These are phyloP conservation scores for Rhododendron kiyosumense DNA, from an alignment of 148 eudicot species.

Conservation along the genomic window DNA sequence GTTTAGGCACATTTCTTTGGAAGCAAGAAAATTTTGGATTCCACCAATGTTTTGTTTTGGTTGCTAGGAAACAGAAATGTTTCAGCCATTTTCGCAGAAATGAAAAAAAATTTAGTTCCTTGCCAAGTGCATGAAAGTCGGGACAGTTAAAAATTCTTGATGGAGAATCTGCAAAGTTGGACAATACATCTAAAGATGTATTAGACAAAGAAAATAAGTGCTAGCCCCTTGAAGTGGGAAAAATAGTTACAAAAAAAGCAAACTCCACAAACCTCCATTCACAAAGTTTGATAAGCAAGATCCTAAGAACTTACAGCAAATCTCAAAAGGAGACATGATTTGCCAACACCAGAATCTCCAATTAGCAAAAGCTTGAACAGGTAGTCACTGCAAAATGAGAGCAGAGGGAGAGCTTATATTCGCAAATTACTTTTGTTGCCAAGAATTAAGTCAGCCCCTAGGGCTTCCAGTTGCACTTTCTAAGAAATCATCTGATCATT, in stretches of 20 bases:
- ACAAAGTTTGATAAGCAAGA: neutral
- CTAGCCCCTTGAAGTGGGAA: neutral
- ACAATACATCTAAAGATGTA: neutral
- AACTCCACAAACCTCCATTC: neutral
- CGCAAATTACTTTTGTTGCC: neutral
- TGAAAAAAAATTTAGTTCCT: neutral
- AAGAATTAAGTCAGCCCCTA: neutral
- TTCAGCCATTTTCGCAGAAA: neutral
- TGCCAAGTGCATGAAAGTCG: neutral
- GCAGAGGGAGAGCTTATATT: neutral
- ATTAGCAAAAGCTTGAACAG: conserved; percentile 28
- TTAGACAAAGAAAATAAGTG: neutral
- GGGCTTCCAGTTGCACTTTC: neutral
- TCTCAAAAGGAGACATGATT: conserved; percentile 26
- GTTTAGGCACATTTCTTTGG: neutral
- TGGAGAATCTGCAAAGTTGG: neutral
- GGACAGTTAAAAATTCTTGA: neutral
- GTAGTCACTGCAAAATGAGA: conserved; percentile 21
- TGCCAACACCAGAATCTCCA: conserved; percentile 31
- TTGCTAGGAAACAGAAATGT: neutral
- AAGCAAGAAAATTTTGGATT: neutral
- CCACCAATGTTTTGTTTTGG: neutral
- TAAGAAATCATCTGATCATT: neutral
- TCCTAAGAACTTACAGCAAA: conserved; percentile 23
- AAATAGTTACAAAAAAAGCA: neutral